Evolutionary conservation across 176 grass and related monocot species (phyloP), one percentile per base, ranked within the genome.

Genomic region (Chrysopogon serrulatus): DNA sequence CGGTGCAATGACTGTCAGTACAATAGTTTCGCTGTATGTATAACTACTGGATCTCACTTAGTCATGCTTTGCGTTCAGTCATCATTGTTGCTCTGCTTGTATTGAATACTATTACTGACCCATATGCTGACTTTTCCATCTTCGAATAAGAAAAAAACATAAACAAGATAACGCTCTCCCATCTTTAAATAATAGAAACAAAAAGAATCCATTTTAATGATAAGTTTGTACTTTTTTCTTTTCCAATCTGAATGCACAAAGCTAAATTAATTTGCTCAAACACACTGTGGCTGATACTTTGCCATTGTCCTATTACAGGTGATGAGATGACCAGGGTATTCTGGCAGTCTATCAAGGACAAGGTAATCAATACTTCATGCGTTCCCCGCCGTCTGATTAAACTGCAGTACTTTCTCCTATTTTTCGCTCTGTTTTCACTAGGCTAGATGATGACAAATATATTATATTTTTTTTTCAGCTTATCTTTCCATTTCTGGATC

Each of bases 301-400:
- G 27, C 54, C 68, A 67, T 59, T 59, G 59, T 83, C 62, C 24
- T 79, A 59, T 63, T 71, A 49, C 73, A 97, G 95, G 95, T 26
- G 95, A 97, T 89, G 95, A 97, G 86, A 97, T 97, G 95, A 97
- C 95, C 53, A 87, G 95, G 78, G 36, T 97, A 39, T 97, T 97
- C 84, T 97, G 95, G 95, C 47, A 97, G 82, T 97, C 86, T 68
- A 97, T 97, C 40, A 97, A 97, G 88, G 90, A 97, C 26, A 97
- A 97, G 95, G 95, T 97, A 83, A 73, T 71, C 23, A 30, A 88
- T 65, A 68, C 30, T 36, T 19, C 15, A 21, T 79, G 24, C 3
- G 2, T 3, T 82, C 30, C 65, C 19, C 19, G 26, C 51, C 1
- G 10, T 54, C 15, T 74, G 36, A 75, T 42, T 68, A 35, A 62